phyloP scores from a whole-genome alignment of 1,284 basidiomycete species.

The Cryptococcus amylolentus region DNA sequence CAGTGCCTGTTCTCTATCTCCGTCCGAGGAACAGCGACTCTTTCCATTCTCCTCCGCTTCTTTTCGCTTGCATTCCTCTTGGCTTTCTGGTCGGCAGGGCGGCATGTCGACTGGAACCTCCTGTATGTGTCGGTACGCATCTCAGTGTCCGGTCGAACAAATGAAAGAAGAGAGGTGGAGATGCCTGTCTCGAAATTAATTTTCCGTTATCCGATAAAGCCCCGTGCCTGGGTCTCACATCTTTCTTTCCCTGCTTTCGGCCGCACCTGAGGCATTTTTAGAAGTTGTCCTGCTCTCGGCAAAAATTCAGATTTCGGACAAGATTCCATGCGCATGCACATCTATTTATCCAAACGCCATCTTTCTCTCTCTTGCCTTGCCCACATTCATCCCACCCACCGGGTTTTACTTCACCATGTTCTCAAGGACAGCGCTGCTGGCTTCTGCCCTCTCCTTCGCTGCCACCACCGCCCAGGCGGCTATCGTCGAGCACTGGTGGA shows the following conservation, averaged over 20 bases:
- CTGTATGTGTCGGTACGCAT: no score
- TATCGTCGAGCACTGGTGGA: constrained; percentile 45
- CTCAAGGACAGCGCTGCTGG: constrained; percentile 3
- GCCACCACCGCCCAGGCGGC: constrained; percentile 28
- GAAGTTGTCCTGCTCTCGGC: background rate
- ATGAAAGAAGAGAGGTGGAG: no score
- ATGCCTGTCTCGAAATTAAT: no score
- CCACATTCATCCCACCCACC: background rate
- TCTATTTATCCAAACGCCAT: background rate
- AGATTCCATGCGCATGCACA: no score
- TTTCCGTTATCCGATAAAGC: background rate
- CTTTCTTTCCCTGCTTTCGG: background rate
- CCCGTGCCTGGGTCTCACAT: background rate
- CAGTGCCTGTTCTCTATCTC: no score
- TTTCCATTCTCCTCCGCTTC: no score
- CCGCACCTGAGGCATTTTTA: background rate
- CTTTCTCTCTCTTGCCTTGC: background rate
- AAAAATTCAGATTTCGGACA: no score
- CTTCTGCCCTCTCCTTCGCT: constrained; percentile 17
- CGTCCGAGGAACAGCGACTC: no score
- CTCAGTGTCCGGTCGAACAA: no score
- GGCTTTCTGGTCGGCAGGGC: no score
- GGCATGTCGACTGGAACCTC: no score
- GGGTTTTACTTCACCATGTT: background rate
- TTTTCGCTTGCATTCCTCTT: no score